Conservation (phyloP, 305 asterid genomes). For the Fraxinus albicans region DNA sequence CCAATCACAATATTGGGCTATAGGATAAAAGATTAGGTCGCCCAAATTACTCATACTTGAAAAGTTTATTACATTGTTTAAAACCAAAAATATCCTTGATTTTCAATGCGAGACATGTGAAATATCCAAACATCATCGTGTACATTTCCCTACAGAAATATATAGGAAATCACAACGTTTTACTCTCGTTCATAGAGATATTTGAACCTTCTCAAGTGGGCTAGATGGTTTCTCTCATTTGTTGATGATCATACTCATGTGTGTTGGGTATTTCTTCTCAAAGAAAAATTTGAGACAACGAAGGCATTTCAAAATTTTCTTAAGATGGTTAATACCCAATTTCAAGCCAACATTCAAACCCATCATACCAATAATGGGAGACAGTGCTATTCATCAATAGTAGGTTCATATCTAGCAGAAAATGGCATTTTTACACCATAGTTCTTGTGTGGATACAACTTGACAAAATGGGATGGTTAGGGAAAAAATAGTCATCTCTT, state of each 20-base stretch:
- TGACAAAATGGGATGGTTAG: background rate
- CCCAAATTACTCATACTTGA: background rate
- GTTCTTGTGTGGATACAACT: background rate
- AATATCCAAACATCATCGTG: background rate
- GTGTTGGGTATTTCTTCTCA: background rate
- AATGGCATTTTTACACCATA: background rate
- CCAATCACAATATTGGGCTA: background rate
- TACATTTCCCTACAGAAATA: background rate
- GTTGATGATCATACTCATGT: background rate
- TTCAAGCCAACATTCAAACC: background rate
- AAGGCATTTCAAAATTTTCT: background rate
- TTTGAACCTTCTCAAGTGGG: background rate
- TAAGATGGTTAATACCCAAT: background rate
- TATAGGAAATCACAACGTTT: background rate
- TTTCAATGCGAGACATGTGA: background rate
- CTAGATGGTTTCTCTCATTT: background rate
- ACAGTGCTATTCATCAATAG: background rate
- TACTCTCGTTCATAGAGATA: background rate
- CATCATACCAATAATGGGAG: background rate
- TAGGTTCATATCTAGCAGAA: background rate
- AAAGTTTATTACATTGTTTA: background rate
- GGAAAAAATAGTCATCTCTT: background rate
- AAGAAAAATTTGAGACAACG: background rate
- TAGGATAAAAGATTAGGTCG: background rate
- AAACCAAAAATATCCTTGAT: background rate